Conservation (phyloP, 225 moss, liverwort and hornwort species). For the Polytrichum formosum region DNA sequence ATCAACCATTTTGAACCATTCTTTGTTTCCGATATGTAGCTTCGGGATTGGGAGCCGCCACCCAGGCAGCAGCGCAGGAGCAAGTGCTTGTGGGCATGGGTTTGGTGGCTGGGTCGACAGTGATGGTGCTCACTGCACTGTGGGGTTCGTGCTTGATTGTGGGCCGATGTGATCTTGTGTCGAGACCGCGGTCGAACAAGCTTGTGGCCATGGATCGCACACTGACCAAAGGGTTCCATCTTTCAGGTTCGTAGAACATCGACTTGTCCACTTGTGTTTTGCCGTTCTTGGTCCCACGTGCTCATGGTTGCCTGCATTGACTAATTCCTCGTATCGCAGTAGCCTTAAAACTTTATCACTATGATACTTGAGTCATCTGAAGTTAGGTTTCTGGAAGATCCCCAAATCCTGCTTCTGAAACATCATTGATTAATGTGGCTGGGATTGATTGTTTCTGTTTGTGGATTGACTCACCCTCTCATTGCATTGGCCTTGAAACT, state of each 20-base stretch:
- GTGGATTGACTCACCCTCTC: not conserved
- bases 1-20: not conserved
- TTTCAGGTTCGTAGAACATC: conserved; percentile 32
- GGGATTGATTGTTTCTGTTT: not conserved
- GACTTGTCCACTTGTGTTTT: too few species aligned
- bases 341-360: too few species aligned
- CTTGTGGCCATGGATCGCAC: conserved; percentile 68
- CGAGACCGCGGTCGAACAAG: conserved; percentile 2
- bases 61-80: conserved; percentile 55
- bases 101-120: conserved; percentile 81
- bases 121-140: conserved; percentile 80
- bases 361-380: too few species aligned
- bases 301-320: too few species aligned
- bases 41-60: conserved; percentile 79
- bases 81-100: conserved; percentile 98
- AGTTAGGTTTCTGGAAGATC: too few species aligned
- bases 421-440: not conserved
- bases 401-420: not conserved
- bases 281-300: too few species aligned
- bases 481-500: too few species aligned
- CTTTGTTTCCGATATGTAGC: conserved; percentile 31
- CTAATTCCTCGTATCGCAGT: too few species aligned
- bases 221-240: conserved; percentile 52
- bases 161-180: conserved; percentile 78
- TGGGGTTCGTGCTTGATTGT: conserved; percentile 82